Base-by-base conservation (phyloP, 1,139 yeast species). In the Kodamaea sp. region DNA sequence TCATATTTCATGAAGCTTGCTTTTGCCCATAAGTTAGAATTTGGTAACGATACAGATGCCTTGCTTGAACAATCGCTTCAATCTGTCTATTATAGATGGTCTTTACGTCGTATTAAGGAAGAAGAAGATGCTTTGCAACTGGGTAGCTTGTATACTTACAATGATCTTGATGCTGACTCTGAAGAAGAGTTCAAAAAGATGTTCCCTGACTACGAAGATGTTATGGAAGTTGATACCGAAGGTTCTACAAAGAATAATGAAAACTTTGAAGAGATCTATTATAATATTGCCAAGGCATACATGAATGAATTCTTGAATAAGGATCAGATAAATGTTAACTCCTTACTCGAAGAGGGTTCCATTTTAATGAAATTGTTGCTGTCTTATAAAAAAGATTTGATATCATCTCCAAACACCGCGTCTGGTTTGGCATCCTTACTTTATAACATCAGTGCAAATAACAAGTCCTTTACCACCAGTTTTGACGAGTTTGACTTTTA, bases 131-230 rank as follows among this genome's bases (percentile, higher is more conserved):
- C 73, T 8, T 74, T 77, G 8, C 78, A 77, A 41, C 75, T 78
- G 35, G 78, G 78, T 1, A 79, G 83, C 23, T 66, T 85, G 35
- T 85, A 76, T 60, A 81, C 74, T 53, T 86, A 75, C 55, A 75
- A 68, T 24, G 83, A 84, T 44, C 75, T 78, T 2, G 77, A 78
- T 4, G 75, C 71, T 27, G 87, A 84, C 48, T 73, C 78, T 8
- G 94, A 84, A 45, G 80, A 73, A 23, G 97, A 89, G 40, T 87
- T 90, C 62, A 75, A 67, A 53, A 57, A 60, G 24, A 60, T 90
- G 62, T 92, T 92, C 72, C 97, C 97, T 0, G 96, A 88, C 54
- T 88, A 78, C 51, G 96, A 88, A 35, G 87, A 84, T 4, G 66
- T 77, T 3, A 53, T 79, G 39, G 78, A 72, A 25, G 52, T 62